Evolutionary conservation across 305 asterid genomes (phyloP).

Genomic region (Stenogyne calaminthoides): DNA sequence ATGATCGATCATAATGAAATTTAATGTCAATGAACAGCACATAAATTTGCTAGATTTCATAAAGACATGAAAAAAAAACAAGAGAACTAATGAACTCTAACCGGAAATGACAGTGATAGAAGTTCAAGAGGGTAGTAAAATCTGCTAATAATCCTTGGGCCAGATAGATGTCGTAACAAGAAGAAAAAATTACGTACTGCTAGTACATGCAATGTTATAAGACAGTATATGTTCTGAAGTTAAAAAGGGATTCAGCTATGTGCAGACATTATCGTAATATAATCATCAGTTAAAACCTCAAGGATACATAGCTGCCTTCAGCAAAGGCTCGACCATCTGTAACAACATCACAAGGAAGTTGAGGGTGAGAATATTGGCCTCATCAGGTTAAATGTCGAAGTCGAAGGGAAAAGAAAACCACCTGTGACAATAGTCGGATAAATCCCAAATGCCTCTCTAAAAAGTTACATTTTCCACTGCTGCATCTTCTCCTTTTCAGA

Average conservation of each 20-base stretch:
- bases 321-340: constrained; percentile 88
- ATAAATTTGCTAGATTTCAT: not conserved
- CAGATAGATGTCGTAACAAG: not conserved
- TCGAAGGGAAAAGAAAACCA: constrained; percentile 13
- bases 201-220: constrained; percentile 10
- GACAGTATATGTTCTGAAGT: constrained; percentile 1
- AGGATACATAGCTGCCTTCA: constrained; percentile 92
- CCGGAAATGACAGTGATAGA: not conserved
- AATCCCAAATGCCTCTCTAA: constrained; percentile 82
- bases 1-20: not conserved
- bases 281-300: constrained; percentile 1
- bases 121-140: not conserved
- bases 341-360: constrained; percentile 30
- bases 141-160: constrained; percentile 7
- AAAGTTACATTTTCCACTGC: constrained; percentile 62
- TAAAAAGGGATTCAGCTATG: not conserved
- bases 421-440: constrained; percentile 67
- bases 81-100: not conserved
- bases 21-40: not conserved
- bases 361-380: constrained; percentile 3
- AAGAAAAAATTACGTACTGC: not conserved
- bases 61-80: not conserved
- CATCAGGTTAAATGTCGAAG: constrained; percentile 11
- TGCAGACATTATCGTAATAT: not conserved
- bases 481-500: constrained; percentile 70